Base-by-base conservation (phyloP, 2,329 filamentous ascomycete genomes). In the Colletotrichum navitas region DNA sequence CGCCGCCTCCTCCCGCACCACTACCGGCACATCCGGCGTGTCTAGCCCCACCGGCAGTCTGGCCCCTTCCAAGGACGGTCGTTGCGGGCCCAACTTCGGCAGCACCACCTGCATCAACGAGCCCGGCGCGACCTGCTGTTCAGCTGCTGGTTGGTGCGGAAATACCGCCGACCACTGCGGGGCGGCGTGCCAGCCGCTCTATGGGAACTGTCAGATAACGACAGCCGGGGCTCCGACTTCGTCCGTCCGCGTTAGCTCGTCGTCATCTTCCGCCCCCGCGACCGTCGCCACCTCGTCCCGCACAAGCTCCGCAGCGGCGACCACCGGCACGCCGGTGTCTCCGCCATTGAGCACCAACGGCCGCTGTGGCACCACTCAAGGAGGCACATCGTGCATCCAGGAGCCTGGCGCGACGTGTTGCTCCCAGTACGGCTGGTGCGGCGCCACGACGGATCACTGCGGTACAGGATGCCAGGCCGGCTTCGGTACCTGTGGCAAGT, bases 101-200 rank as follows among this genome's bases (percentile, higher is more conserved):
- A 70, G 74, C 5, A 74, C 72, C 24, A 78, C 74, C 7, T 80
- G 78, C 68, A 64, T 74, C 32, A 32, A 55, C 29, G 76, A 74
- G 49, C 70, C 70, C 45, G 66, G 54, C 4, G 70, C 70, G 16
- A 70, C 72, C 26, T 80, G 79, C 69, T 80, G 79, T 61, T 80
- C 79, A 1, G 55, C 66, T n/a, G 62, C 60, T 21, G 78, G 79
- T 18, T 81, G 78, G 75, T 85, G 83, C 74, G 83, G 84, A 52
- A 76, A 76, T 26, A 80, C 80, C 1, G 76, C 76, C n/a, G 81
- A 80, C 45, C 81, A 85, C 71, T 85, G 83, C 74, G 77, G 77
- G 36, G 75, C 71, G 0, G 81, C 80, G 14, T 85, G 83, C 72
- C 82, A 84, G 74, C 70, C 76, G 10, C 75, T 60, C 12, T 81